Base-by-base conservation (phyloP, 2,329 filamentous ascomycete species). In the Trichophyton rubrum region DNA sequence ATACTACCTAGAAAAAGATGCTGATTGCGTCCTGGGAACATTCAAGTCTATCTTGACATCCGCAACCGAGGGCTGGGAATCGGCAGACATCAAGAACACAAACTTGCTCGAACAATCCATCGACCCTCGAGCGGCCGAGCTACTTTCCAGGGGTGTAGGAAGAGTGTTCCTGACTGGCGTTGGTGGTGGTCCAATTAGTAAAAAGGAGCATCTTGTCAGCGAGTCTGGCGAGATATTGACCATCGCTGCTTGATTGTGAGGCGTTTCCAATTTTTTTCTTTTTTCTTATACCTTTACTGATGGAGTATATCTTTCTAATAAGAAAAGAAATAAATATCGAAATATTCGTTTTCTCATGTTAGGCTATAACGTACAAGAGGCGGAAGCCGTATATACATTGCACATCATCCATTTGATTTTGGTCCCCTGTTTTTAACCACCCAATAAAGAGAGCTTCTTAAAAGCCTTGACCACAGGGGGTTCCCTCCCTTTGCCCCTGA, bases 121-220 rank as follows among this genome's bases (percentile, higher is more conserved):
- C 59, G 73, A 75, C 61, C 65, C 72, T 8, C 67, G 72, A 47
- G 80, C 86, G n/a, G 77, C 87, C 2, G 76, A 79, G 55, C 79
- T 83, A 40, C 74, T 99, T 65, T 85, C 85, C 75, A 82, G 85
- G 45, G 93, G 93, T 27, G 85, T 99, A 3, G 90, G 86, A 74
- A 83, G 91, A 64, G 86, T 99, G 41, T 99, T 99, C 66, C 78
- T 91, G 77, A 97, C 95, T 1, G 82, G 86, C 59, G 93, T 99
- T 49, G 93, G 93, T 1, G 89, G 95, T 72, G 93, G 92, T 0
- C 93, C 93, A 0, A 76, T 87, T 65, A 89, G 84, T 79, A 88
- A 90, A 3, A 82, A 92, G 15, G 82, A 92, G 70, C 85, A 86
- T 70, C 76, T 96, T 63, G 82, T 95, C 63, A 82, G 81, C 64